Evolutionary conservation across 768 basidiomycete species (phyloP), one percentile per base, ranked within the genome.

Genomic region (Boletus edulis): DNA sequence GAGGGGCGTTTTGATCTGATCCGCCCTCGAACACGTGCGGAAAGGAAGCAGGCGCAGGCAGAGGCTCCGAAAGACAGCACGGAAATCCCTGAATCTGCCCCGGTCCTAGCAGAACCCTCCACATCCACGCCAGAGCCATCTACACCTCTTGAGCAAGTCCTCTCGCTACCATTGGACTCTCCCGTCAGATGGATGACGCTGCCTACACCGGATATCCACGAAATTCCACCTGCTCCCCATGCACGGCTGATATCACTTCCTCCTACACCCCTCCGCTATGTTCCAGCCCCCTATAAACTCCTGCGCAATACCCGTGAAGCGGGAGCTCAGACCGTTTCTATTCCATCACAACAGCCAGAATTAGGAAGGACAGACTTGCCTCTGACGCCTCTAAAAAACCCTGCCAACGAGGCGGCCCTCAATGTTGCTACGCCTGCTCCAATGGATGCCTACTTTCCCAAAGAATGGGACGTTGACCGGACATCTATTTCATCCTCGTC

Each of bases 1-100:
- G 88, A 91, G 54, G 94, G 94, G 6, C 86, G 94, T 45, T 78
- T 95, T 52, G 93, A 96, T 66, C 76, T 98, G 62, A 88, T 97
- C 78, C 83, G 86, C 52, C 69, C 71, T 31, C 60, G 51, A 44
- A 64, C 62, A 22, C 67, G 55, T 50, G 67, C 56, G 14, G 66
- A 70, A 49, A 63, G 24, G 54, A 56, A 46, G 34, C 54, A 52
- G 40, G 27, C 35, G 32, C 45, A 55, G 27, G 27, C 27, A 34
- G 42, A 55, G n/a, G 22, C 39, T 11, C 37, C 42, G 18, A 32
- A 54, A 17, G 56, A 56, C 13, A 20, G 14, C 17, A 44, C 45
- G 17, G 59, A 60, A 44, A 31, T 53, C 37, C 47, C 72, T 63
- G 54, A 60, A 40, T 58, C 65, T 34, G 56, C 62, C 27, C 39